These are phyloP conservation scores for Sugiyamaella smithiae DNA, from an alignment of 805 yeast genomes.

Conservation along the genomic window DNA sequence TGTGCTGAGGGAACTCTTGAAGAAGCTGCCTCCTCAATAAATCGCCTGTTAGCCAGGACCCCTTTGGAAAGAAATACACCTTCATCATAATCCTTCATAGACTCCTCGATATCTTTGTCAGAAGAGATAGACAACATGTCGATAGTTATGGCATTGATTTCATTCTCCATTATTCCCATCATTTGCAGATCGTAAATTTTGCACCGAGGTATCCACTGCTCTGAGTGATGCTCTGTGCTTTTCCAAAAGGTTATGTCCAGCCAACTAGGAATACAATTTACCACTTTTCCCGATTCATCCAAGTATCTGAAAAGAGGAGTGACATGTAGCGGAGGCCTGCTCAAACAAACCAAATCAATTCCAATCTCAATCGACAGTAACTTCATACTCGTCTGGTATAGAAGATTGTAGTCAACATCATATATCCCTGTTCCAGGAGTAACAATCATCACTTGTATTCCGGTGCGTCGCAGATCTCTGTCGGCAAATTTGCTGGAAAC, in stretches of 20 bases:
- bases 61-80: conserved; percentile 44
- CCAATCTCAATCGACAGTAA: conserved; percentile 78
- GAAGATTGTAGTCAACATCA: conserved; percentile 80
- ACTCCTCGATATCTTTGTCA: conserved; percentile 46
- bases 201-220: conserved; percentile 86
- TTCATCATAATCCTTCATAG: conserved; percentile 68
- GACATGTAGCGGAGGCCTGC: conserved; percentile 88
- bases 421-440: conserved; percentile 93
- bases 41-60: conserved; percentile 22
- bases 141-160: conserved; percentile 64
- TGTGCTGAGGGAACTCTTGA: conserved; percentile 32
- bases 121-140: conserved; percentile 46
- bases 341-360: conserved; percentile 80
- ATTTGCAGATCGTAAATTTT: conserved; percentile 93
- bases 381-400: conserved; percentile 71
- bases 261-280: conserved; percentile 90
- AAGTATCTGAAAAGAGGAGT: conserved; percentile 80
- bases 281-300: conserved; percentile 18
- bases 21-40: conserved; percentile 26
- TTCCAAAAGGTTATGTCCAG: conserved; percentile 90
- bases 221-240: conserved; percentile 44
- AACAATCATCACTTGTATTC: conserved; percentile 82
- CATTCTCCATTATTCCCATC: conserved; percentile 98
- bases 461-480: conserved; percentile 82
- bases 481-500: conserved; percentile 75